Base-by-base conservation (phyloP, 495 filamentous ascomycete species). In the Glutinoglossum americanum region DNA sequence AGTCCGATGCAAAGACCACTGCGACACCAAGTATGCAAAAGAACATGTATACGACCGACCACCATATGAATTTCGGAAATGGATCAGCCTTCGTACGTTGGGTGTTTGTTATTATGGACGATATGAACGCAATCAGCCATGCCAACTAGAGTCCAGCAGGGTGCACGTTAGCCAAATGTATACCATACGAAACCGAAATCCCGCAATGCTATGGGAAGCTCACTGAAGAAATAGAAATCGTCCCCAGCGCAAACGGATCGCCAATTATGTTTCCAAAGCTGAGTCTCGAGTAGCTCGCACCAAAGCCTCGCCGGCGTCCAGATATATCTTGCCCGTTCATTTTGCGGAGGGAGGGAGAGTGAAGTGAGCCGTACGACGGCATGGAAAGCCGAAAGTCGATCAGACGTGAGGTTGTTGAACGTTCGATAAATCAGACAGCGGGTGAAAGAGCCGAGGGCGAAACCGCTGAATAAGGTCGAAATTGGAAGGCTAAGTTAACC, bases 241-340 rank as follows among this genome's bases (percentile, higher is more conserved):
- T 99, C 45, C 89, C 88, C 44, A 97, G 78, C 54, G 92, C 89
- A 71, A 99, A 96, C 1, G 93, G 93, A 72, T 97, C 90, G 63
- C 92, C 92, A 53, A 96, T 73, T 56, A 97, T 86, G 69, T 95
- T 89, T 64, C 85, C 87, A 67, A 88, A 70, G 61, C 78, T 83
- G 63, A 93, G 81, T 64, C 78, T 67, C 63, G 71, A 74, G 19
- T 30, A 13, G 23, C 2, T 33, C 17, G 54, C 37, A 11, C 32
- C 54, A 5, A 26, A 25, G n/a, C 41, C 41, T 37, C 32, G 37
- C 30, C 54, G 32, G 54, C 54, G 32, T 19, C 54, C 32, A 27
- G 54, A 26, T 17, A 30, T 32, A 26, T 56, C 54, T 39, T 71
- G 67, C 59, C 74, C 73, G 66, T 87, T 82, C 84, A 92, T 89